These are phyloP conservation scores for Nemophila menziesii DNA, from an alignment of 257 asterid genomes.

Conservation along the genomic window DNA sequence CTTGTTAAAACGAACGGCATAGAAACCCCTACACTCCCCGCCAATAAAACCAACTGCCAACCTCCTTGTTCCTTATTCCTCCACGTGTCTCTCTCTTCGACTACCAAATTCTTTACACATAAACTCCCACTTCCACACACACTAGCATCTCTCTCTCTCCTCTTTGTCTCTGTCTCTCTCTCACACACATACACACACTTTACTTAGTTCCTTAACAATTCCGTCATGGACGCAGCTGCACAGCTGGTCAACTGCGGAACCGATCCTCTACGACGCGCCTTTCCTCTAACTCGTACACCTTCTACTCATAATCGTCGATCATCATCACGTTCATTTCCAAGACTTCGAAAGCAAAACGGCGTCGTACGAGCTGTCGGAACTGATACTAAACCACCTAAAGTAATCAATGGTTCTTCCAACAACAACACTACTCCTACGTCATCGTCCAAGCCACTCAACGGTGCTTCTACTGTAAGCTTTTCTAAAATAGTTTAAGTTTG, in stretches of 20 bases:
- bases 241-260: constrained; percentile 74
- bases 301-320: constrained; percentile 3
- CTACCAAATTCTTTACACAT: constrained; percentile 5
- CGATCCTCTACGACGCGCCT: constrained; percentile 35
- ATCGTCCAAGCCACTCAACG: constrained; percentile 42
- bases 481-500: not conserved
- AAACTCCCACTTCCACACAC: not conserved
- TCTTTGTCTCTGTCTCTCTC: constrained; percentile 1
- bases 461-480: constrained; percentile 47
- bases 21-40: not conserved
- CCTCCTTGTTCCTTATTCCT: constrained; percentile 22
- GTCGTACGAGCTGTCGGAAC: constrained; percentile 69
- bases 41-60: not conserved
- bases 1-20: constrained; percentile 1
- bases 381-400: constrained; percentile 61
- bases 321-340: constrained; percentile 14
- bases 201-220: constrained; percentile 3
- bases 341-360: constrained; percentile 25
- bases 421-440: constrained; percentile 34
- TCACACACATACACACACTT: not conserved
- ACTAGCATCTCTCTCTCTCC: constrained; percentile 3
- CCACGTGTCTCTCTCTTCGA: constrained; percentile 41
- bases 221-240: constrained; percentile 83
- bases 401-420: constrained; percentile 40
- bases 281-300: constrained; percentile 9